These are phyloP conservation scores for Diaporthe longicolla DNA, from an alignment of 2,329 filamentous ascomycete species.

Conservation along the genomic window DNA sequence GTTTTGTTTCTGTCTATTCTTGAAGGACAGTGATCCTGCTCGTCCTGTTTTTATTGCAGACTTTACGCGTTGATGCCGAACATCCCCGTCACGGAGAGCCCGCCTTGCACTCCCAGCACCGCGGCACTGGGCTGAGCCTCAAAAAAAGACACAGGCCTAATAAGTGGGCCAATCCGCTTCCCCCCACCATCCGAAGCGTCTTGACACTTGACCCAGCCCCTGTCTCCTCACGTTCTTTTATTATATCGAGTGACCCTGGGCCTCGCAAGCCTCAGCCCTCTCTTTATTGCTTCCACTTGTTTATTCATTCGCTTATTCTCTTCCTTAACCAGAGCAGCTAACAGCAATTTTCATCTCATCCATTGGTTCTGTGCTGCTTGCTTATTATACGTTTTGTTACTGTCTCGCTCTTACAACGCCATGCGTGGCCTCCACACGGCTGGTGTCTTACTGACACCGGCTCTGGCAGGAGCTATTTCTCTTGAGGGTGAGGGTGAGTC, in stretches of 20 bases:
- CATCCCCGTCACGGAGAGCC: slow-evolving; percentile 3
- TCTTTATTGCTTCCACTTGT: slow-evolving; percentile 36
- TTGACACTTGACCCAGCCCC: slow-evolving; percentile 18
- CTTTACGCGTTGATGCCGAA: slow-evolving; percentile 21
- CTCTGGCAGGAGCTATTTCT: slow-evolving; percentile 51
- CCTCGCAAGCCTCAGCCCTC: slow-evolving; percentile 42
- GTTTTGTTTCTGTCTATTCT: too few relatives aligned
- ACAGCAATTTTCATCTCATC: background rate
- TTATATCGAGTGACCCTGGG: slow-evolving; percentile 42
- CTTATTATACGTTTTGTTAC: background rate
- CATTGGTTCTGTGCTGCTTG: background rate
- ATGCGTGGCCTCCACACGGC: slow-evolving; percentile 55
- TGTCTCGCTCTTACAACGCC: slow-evolving; percentile 18
- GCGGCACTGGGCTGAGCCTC: slow-evolving; percentile 31
- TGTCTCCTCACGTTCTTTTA: slow-evolving; percentile 42
- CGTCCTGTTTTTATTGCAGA: background rate
- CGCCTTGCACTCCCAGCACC: slow-evolving; percentile 3
- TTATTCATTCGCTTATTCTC: slow-evolving; percentile 25
- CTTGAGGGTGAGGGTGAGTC: slow-evolving; percentile 40
- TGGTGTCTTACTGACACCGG: slow-evolving; percentile 54
- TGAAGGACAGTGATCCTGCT: background rate
- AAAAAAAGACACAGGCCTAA: slow-evolving; percentile 21
- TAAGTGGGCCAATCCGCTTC: slow-evolving; percentile 9
- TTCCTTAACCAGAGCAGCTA: background rate
- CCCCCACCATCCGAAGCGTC: slow-evolving; percentile 35